Evolutionary conservation across 1,284 basidiomycete species (phyloP), one percentile per base, ranked within the genome.

Genomic region (Apiotrichum domesticum): DNA sequence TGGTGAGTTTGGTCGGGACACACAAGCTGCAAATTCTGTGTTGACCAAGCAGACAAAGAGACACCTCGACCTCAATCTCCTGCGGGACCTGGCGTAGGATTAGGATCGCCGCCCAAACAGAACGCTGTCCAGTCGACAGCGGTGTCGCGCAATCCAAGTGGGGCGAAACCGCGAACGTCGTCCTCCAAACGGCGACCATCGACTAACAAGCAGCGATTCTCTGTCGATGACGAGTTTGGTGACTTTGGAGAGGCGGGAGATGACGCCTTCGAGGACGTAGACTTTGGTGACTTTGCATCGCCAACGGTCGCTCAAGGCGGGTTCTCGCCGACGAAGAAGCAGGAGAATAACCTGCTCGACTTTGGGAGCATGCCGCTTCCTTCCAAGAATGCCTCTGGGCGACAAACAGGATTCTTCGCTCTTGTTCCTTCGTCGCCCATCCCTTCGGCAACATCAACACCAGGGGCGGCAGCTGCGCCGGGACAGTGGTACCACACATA

Each of bases 241-340:
- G 71, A 73, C 52, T 74, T 76, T 59, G 66, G 70, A 7, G 67
- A 70, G 46, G 63, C 58, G 34, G 50, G 40, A 3, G 63, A 63
- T 41, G 65, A 65, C 39, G 61, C 54, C 5, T 71, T 73, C 45
- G 66, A 78, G 45, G 84, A 90, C 56, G 90, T 95, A 63, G 93
- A 94, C 41, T 98, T 97, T 78, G 93, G 92, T 1, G 92, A 95
- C 70, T 95, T 84, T 45, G 71, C 52, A 13, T 46, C 81, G 51
- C 63, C 29, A 29, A 10, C 10, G 29, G 35, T 4, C n/a, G 21
- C 33, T 43, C 41, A 73, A 39, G 70, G 79, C 1, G 71, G 76
- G 1, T 64, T 74, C 6, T 80, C 13, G 6, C 34, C 43, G 8
- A 42, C 42, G 5, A 60, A 57, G 44, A 49, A 45, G 11, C 47